These are phyloP conservation scores for Plasmopara muralis DNA, from an alignment of 352 stramenopile species.

Conservation along the genomic window DNA sequence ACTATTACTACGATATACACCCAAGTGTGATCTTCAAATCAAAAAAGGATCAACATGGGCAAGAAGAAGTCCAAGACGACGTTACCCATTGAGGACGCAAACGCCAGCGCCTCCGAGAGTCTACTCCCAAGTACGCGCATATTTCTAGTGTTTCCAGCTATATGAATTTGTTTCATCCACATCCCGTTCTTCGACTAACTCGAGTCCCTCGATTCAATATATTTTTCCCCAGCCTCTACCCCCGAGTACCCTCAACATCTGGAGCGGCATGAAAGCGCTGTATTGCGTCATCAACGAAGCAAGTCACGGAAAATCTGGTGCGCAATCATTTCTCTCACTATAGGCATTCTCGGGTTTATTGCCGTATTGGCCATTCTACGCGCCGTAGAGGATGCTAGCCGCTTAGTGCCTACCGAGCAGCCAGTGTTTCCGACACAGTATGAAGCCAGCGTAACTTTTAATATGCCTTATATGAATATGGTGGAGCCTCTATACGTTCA, in stretches of 20 bases:
- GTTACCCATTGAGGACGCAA: conserved; percentile 37
- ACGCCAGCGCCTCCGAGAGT: conserved; percentile 36
- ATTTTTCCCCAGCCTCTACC: conserved; percentile 13
- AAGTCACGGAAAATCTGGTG: conserved; percentile 76
- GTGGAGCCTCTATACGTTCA: conserved; percentile 84
- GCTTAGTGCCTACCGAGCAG: conserved; percentile 56
- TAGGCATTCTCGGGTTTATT: conserved; percentile 79
- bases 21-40: conserved; percentile 20
- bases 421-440: conserved; percentile 78
- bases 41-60: conserved; percentile 25
- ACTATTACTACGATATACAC: too few relatives aligned
- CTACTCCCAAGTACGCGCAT: conserved; percentile 35
- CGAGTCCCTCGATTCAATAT: conserved; percentile 3
- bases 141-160: not conserved
- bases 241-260: conserved; percentile 22
- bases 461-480: conserved; percentile 87
- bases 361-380: conserved; percentile 74
- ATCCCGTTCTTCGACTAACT: conserved; percentile 6
- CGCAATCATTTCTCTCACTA: conserved; percentile 68
- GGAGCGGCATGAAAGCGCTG: conserved; percentile 31
- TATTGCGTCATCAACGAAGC: conserved; percentile 41
- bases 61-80: conserved; percentile 59
- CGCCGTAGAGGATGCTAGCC: conserved; percentile 72
- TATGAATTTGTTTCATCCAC: conserved; percentile 1
- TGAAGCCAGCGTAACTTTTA: conserved; percentile 80